Evolutionary conservation across 768 basidiomycete species (phyloP), one percentile per base, ranked within the genome.

Genomic region (Amanita fuliginea): DNA sequence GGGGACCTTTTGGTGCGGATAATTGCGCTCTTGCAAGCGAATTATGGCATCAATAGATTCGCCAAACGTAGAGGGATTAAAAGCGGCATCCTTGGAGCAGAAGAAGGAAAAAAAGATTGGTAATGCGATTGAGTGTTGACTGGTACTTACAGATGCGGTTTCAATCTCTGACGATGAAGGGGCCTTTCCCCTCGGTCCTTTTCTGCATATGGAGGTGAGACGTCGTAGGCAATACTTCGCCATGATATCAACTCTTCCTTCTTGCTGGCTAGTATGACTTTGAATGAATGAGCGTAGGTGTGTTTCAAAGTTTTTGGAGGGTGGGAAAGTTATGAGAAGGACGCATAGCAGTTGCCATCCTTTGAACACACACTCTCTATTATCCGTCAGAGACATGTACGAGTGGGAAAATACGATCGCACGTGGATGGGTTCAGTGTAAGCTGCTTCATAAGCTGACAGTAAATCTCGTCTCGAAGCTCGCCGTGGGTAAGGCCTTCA

Each of bases 291-390:
- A 71, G 24, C 76, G 77, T 8, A 95, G 74, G 63, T 90, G 90
- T 0, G 81, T 73, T 60, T 93, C 91, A 57, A 95, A 93, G 62
- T 92, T 84, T 67, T 91, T 92, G 8, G 90, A 93, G 1, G 94
- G 93, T 4, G 89, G 88, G 62, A 97, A 97, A 2, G 90, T 86
- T 48, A 88, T 78, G n/a, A 93, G 71, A 22, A 93, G 71, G 2
- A 97, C 91, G 60, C 90, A 95, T 39, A 95, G 68, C 42, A 96
- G 69, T 59, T 96, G 94, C 86, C 92, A 96, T 21, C 93, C 94
- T 59, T 83, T 85, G 69, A 96, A 91, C 28, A 80, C 62, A 59
- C 89, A 86, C 59, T 92, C 87, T 16, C 89, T 92, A 55, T 42
- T 36, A 35, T 10, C 35, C n/a, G 41, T 53, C 21, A 46, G 51